Percentiles rank a stretch among this genome's conserved stretches.
Conservation (phyloP, 2,329 filamentous ascomycete genomes). For the Penicillium sp. region DNA sequence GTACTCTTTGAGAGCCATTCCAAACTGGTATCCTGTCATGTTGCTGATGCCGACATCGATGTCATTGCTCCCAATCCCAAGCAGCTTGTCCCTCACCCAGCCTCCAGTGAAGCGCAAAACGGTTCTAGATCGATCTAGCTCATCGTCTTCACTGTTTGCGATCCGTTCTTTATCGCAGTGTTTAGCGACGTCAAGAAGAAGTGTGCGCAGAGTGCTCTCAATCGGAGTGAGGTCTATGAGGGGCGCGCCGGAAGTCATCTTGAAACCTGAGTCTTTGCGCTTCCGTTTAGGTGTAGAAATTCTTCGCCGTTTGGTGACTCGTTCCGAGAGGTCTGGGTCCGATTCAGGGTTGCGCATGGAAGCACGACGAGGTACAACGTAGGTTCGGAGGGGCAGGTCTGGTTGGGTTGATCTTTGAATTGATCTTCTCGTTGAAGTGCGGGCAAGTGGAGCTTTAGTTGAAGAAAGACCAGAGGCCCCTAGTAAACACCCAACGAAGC, state of each 20-base stretch:
- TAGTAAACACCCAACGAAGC: conserved; percentile 16
- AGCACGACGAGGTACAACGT: conserved; percentile 11
- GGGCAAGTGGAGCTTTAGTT: conserved; percentile 16
- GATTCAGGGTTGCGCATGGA: conserved; percentile 31
- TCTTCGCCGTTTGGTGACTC: conserved; percentile 36
- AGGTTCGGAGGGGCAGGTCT: conserved; percentile 12
- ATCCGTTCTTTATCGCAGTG: conserved; percentile 53
- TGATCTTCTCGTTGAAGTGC: conserved; percentile 14
- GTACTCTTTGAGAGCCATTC: conserved; percentile 46
- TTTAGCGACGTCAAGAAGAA: conserved; percentile 79
- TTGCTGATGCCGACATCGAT: conserved; percentile 53
- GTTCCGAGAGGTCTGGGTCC: conserved; percentile 21
- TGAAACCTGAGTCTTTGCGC: conserved; percentile 23
- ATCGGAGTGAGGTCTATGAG: conserved; percentile 65
- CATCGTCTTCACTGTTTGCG: conserved; percentile 44
- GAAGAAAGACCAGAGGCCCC: conserved; percentile 16
- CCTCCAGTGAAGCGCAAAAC: conserved; percentile 52
- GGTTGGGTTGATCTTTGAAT: conserved; percentile 11
- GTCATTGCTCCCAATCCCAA: conserved; percentile 49
- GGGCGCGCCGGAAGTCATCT: conserved; percentile 31
- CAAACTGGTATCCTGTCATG: conserved; percentile 54
- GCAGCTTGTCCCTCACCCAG: conserved; percentile 54
- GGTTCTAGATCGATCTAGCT: conserved; percentile 26
- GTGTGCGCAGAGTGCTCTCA: conserved; percentile 71
- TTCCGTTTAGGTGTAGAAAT: conserved; percentile 28